Evolutionary conservation across 2,329 filamentous ascomycete species (phyloP), one percentile per base, ranked within the genome.

Genomic region (Aspergillus fructus): DNA sequence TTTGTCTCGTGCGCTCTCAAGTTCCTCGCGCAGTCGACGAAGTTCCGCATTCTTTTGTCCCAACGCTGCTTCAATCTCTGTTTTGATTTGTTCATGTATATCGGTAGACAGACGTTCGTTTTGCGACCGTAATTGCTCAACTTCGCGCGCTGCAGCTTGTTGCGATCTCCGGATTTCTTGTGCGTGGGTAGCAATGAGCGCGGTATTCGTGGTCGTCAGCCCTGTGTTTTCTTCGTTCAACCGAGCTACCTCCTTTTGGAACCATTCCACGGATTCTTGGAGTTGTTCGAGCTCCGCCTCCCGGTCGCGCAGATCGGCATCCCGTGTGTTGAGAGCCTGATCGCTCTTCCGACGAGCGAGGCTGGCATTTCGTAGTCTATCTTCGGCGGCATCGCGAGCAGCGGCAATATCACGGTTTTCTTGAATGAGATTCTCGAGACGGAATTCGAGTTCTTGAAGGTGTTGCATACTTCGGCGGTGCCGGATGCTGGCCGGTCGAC

Each of bases 381-480:
- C 81, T 74, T 96, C 90, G 54, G 89, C 85, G 49, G 85, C 84
- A 53, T 82, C 75, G 66, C 88, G 88, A 46, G 90, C 88, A 49
- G 93, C 88, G 65, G 85, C 82, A 27, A 99, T 85, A 61, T 86
- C 79, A 56, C 88, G 87, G 71, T 97, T 97, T 73, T 99, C 93
- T 21, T 88, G 86, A 41, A 89, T 81, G 63, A 99, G 82, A 74
- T 93, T 89, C 66, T 97, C 91, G 67, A 99, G 84, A 68, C 85
- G 86, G 59, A 85, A 82, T 79, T 97, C 92, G 71, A 99, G 87
- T 68, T 99, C 93, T 71, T 84, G 78, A 60, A 97, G 87, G 54
- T 93, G 87, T 78, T 97, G 93, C 88, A 97, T 93, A 82, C 93
- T 97, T 77, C 96, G 94, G 71, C 93, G 90, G 72, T 93, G 93